Evolutionary conservation across 805 yeast genomes (phyloP).

Genomic region (Ogataea allantospora): DNA sequence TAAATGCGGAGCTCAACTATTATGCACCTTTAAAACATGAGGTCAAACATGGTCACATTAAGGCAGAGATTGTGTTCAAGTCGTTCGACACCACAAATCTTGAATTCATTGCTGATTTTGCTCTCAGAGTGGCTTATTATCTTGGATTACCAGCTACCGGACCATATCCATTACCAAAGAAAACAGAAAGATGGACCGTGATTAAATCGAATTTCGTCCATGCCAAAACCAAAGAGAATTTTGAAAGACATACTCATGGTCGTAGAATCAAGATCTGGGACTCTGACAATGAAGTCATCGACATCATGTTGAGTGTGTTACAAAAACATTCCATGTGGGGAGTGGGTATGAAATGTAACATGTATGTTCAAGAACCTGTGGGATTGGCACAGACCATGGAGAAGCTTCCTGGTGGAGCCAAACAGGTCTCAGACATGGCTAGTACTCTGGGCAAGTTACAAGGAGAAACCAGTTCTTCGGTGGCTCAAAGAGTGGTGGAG

Average conservation of each 20-base stretch:
- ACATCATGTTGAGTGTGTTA: conserved; percentile 74
- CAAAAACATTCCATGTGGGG: conserved; percentile 76
- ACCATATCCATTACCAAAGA: conserved; percentile 64
- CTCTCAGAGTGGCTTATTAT: conserved; percentile 85
- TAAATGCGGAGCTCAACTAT: conserved; percentile 77
- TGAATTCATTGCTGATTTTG: conserved; percentile 79
- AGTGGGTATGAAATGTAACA: conserved; percentile 76
- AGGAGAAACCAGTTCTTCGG: conserved; percentile 36
- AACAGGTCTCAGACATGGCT: conserved; percentile 22
- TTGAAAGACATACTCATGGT: conserved; percentile 80
- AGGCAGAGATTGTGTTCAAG: conserved; percentile 73
- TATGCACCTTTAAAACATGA: conserved; percentile 75
- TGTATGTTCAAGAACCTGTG: conserved; percentile 54
- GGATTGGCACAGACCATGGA: conserved; percentile 43
- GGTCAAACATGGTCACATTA: conserved; percentile 66
- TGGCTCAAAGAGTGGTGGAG: conserved; percentile 67
- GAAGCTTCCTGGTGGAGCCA: conserved; percentile 22
- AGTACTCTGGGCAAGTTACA: conserved; percentile 25
- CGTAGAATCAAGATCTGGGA: conserved; percentile 77
- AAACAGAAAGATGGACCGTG: conserved; percentile 88
- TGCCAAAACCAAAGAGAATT: conserved; percentile 92
- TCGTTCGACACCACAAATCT: conserved; percentile 70
- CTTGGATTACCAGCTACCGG: conserved; percentile 84
- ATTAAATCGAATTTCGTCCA: conserved; percentile 91
- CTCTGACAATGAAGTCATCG: conserved; percentile 79